Evolutionary conservation across 1,284 basidiomycete genomes (phyloP).

Genomic region (Marasmius tenuissimus): DNA sequence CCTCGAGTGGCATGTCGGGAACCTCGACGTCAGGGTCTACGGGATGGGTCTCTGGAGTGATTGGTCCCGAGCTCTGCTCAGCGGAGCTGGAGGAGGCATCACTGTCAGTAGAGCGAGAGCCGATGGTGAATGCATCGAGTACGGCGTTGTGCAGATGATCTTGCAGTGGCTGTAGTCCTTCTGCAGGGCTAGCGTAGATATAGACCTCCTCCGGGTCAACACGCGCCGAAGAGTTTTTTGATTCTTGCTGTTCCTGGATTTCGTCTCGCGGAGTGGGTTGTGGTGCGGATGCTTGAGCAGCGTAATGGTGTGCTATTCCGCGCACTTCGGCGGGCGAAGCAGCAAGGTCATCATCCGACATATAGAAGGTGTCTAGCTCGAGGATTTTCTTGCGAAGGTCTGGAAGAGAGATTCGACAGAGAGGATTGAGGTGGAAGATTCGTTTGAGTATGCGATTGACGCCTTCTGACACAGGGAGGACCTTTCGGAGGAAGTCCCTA

Average conservation of each 20-base stretch:
- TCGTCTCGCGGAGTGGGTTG: neutral
- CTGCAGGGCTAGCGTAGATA: constrained; percentile 32
- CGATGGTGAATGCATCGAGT: constrained; percentile 11
- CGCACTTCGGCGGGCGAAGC: constrained; percentile 29
- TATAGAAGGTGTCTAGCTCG: constrained; percentile 66
- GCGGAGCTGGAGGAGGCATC: constrained; percentile 19
- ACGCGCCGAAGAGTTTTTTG: constrained; percentile 7
- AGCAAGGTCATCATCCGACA: constrained; percentile 52
- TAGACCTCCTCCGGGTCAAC: constrained; percentile 35
- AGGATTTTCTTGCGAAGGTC: constrained; percentile 62
- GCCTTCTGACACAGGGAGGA: constrained; percentile 68
- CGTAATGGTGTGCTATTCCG: constrained; percentile 15
- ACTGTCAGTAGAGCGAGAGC: constrained; percentile 8
- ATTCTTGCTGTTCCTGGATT: neutral
- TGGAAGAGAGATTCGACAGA: constrained; percentile 57
- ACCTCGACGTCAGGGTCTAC: constrained; percentile 39
- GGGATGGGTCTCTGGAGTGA: constrained; percentile 43
- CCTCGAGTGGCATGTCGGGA: constrained; percentile 36
- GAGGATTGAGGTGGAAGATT: constrained; percentile 57
- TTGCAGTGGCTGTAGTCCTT: constrained; percentile 20
- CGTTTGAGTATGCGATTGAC: constrained; percentile 56
- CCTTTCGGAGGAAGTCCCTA: constrained; percentile 65
- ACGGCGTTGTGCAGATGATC: constrained; percentile 5
- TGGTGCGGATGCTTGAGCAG: constrained; percentile 9
- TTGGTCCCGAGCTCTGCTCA: constrained; percentile 43